phyloP scores from a whole-genome alignment of 2,329 filamentous ascomycete genomes.

The Tricladium varicosporioides region DNA sequence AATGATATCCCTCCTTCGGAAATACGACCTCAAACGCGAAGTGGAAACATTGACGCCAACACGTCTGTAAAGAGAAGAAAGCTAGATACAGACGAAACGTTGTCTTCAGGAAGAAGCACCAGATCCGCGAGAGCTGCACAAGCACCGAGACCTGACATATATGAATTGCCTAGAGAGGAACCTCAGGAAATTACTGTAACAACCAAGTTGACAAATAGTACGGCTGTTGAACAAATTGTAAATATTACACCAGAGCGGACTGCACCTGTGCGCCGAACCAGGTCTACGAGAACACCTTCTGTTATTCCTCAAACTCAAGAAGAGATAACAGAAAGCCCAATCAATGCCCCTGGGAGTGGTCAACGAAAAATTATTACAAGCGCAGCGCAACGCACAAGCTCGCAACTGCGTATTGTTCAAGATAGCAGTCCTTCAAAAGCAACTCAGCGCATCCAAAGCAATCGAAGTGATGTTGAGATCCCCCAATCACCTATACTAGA shows the following conservation, averaged over 20 bases:
- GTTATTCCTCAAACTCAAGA: slow-evolving; percentile 29
- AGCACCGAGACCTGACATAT: slow-evolving; percentile 24
- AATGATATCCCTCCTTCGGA: slow-evolving; percentile 5
- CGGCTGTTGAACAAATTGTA: background rate
- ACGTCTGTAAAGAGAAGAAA: slow-evolving; percentile 34
- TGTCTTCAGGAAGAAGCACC: slow-evolving; percentile 26
- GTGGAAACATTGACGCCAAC: slow-evolving; percentile 31
- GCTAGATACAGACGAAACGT: slow-evolving; percentile 23
- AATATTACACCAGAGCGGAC: background rate
- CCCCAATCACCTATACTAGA: background rate
- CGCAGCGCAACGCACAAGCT: slow-evolving; percentile 19
- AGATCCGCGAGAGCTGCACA: slow-evolving; percentile 23
- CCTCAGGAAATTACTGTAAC: slow-evolving; percentile 4
- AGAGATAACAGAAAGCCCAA: slow-evolving; percentile 53
- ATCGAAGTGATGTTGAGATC: slow-evolving; percentile 23
- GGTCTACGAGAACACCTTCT: slow-evolving; percentile 15
- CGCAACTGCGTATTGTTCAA: slow-evolving; percentile 15
- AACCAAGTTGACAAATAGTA: too few species aligned
- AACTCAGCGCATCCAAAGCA: slow-evolving; percentile 22
- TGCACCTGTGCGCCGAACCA: background rate
- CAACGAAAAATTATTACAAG: slow-evolving; percentile 45
- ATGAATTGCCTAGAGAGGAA: slow-evolving; percentile 22
- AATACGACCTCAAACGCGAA: slow-evolving; percentile 9
- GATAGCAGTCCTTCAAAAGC: slow-evolving; percentile 6
- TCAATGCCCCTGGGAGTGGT: slow-evolving; percentile 54